phyloP scores from a whole-genome alignment of 2,329 filamentous ascomycete genomes.

The Chaetomium sp. region DNA sequence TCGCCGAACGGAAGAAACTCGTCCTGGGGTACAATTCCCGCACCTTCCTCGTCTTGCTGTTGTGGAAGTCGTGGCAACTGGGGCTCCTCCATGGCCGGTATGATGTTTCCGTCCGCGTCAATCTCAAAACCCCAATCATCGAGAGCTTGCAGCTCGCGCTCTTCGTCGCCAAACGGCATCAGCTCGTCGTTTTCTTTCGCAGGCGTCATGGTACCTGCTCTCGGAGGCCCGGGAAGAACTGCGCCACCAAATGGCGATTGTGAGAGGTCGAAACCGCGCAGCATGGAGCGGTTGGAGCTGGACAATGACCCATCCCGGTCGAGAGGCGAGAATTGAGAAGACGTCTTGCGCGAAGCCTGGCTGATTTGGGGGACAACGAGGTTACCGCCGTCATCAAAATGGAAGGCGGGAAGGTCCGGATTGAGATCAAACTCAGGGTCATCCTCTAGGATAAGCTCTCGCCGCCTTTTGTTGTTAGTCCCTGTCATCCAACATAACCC shows the following conservation, averaged over 20 bases:
- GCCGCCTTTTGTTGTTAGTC: constrained; percentile 45
- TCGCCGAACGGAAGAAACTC: constrained; percentile 19
- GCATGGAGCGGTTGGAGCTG: constrained; percentile 17
- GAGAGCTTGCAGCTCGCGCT: constrained; percentile 29
- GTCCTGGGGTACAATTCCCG: constrained; percentile 1
- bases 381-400: constrained; percentile 36
- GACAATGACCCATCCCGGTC: constrained; percentile 21
- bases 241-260: constrained; percentile 17
- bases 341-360: constrained; percentile 33
- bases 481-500: too few relatives aligned
- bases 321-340: constrained; percentile 42
- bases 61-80: constrained; percentile 38
- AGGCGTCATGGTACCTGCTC: constrained; percentile 9
- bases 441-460: constrained; percentile 71
- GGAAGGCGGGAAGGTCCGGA: constrained; percentile 52
- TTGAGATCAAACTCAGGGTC: constrained; percentile 75
- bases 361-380: constrained; percentile 29
- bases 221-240: constrained; percentile 17
- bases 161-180: constrained; percentile 33
- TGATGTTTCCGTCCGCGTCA: constrained; percentile 45
- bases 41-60: constrained; percentile 8
- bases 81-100: constrained; percentile 36
- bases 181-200: constrained; percentile 26
- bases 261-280: constrained; percentile 17
- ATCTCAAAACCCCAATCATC: constrained; percentile 43